Base-by-base conservation (phyloP, 805 yeast genomes). In the Candida railenensis region DNA sequence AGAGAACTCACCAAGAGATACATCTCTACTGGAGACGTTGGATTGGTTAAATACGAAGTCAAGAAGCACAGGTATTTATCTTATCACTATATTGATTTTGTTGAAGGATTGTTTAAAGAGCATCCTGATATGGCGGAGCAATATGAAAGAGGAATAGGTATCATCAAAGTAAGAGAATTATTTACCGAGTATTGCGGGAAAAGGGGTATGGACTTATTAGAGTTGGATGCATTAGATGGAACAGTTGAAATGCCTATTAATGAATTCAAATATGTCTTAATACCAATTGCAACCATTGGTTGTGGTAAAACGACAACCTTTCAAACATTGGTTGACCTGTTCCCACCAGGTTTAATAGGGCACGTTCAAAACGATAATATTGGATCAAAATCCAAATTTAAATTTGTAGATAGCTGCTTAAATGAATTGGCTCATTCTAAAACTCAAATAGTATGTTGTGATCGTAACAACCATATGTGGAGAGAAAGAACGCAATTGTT, bases 251-350 rank as follows among this genome's bases (percentile, higher is more conserved):
- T 50, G 33, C 37, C 43, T n/a, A 42, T 49, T 37, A 30, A 42
- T 42, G 40, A 56, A 36, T 50, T 50, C 34, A 83, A 83, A 53
- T 85, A 80, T 58, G 76, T 88, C 0, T 57, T 94, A 2, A 78
- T 89, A 1, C 92, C 98, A 0, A 81, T 91, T 2, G 90, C 97
- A 0, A 89, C 96, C 0, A 79, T 92, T 44, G 98, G 98, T 0
- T 89, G 97, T 64, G 99, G 99, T 5, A 94, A 94, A 60, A 90
- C 97, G 0, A 89, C 97, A 0, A 78, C 87, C 0, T 80, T 87
- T 4, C 60, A 80, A 32, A 82, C 91, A 0, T 67, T 94, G 36
- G 50, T 57, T 0, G 57, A 72, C 8, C 62, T 91, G 8, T 83
- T 71, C 46, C 83, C 84, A 0, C 83, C 84, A 0, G 47, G 48